Conservation (phyloP, 306 rosid genomes). For the Acmispon strigosus region DNA sequence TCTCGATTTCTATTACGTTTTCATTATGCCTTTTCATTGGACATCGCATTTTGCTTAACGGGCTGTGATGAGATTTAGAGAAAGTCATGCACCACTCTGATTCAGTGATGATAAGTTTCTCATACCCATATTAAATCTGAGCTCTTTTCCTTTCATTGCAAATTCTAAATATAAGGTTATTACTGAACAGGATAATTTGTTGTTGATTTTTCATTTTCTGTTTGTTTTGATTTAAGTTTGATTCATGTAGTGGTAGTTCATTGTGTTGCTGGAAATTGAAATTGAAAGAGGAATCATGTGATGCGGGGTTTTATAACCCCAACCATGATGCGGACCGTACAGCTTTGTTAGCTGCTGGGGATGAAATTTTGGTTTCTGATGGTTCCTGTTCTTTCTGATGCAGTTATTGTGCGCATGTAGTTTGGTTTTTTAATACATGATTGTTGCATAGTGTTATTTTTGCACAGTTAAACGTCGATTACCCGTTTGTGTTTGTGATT, state of each 20-base stretch:
- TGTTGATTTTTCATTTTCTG: neutral
- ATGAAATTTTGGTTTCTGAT: slow-evolving; percentile 70
- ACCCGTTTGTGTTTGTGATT: too few relatives aligned
- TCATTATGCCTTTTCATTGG: neutral
- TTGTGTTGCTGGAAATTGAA: neutral
- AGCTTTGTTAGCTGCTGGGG: slow-evolving; percentile 60
- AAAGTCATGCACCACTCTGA: slow-evolving; percentile 98
- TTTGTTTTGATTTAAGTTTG: neutral
- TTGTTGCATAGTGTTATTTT: too few relatives aligned
- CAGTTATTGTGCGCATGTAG: neutral
- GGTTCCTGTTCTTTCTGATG: slow-evolving; percentile 30
- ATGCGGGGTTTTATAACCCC: slow-evolving; percentile 43
- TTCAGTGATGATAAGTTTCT: slow-evolving; percentile 78
- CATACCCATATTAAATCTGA: slow-evolving; percentile 56
- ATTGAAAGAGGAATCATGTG: slow-evolving; percentile 33
- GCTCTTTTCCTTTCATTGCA: slow-evolving; percentile 4
- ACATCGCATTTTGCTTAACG: neutral
- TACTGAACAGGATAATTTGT: neutral
- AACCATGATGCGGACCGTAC: slow-evolving; percentile 98
- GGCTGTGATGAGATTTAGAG: slow-evolving; percentile 64
- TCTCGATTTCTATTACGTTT: neutral
- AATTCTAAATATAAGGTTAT: too few relatives aligned
- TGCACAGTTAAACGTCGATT: too few relatives aligned
- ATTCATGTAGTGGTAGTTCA: neutral
- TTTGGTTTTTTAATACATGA: too few relatives aligned